Percentiles rank a stretch among this genome's conserved stretches.
Evolutionary conservation across 768 basidiomycete species (phyloP).

Genomic region (Tulasnella sp.): DNA sequence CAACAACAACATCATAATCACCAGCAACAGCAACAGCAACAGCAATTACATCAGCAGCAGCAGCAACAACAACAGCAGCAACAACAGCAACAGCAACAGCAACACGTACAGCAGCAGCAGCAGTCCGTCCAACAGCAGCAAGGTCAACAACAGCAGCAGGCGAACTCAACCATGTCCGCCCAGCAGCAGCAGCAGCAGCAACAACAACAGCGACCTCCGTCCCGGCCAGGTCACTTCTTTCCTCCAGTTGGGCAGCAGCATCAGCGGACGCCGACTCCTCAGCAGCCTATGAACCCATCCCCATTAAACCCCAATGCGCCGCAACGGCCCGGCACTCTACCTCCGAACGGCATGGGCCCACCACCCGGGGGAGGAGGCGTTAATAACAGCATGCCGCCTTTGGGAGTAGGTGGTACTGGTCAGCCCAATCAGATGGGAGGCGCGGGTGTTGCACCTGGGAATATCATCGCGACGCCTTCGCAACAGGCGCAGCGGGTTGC

Average conservation of each 20-base stretch:
- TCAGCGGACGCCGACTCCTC: neutral
- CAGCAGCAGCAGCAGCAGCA: too few species aligned
- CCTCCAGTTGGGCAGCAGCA: neutral
- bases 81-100: neutral
- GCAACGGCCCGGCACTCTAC: too few species aligned
- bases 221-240: neutral
- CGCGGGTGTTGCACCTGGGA: neutral
- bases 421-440: too few species aligned
- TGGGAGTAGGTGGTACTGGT: too few species aligned
- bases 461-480: constrained; percentile 13
- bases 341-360: too few species aligned
- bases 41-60: neutral
- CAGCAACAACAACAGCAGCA: neutral
- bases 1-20: neutral
- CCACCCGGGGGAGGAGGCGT: too few species aligned
- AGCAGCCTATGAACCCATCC: neutral
- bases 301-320: neutral
- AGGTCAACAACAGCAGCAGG: neutral
- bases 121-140: constrained; percentile 5
- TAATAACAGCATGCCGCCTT: too few species aligned
- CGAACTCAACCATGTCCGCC: neutral
- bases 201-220: too few species aligned
- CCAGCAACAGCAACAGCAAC: neutral
- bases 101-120: neutral
- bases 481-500: constrained; percentile 7